Evolutionary conservation across 139 green algal species (phyloP).

Genomic region (Ulvella scutata): DNA sequence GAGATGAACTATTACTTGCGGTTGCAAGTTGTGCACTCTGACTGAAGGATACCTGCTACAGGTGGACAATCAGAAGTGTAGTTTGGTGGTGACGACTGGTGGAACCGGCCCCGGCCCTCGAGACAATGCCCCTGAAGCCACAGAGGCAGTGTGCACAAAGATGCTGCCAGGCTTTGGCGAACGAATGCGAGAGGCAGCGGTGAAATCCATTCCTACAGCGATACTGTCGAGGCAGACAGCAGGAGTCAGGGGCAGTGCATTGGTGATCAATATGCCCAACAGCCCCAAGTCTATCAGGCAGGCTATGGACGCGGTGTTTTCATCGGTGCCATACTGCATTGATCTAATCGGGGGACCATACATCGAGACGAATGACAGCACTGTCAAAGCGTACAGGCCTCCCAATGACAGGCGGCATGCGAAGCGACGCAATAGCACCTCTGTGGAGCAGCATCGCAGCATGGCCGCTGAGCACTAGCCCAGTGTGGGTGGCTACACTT

Average conservation of each 20-base stretch:
- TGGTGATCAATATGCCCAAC: background rate
- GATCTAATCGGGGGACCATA: constrained; percentile 12
- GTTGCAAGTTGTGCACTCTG: too few species aligned
- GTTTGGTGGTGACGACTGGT: background rate
- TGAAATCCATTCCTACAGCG: background rate
- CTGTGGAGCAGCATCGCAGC: too few species aligned
- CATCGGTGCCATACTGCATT: constrained; percentile 14
- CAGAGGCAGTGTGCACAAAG: background rate
- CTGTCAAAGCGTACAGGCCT: constrained; percentile 8
- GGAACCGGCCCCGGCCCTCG: background rate
- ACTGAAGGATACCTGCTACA: too few species aligned
- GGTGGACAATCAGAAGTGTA: background rate
- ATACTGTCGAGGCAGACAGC: background rate
- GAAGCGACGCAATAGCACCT: too few species aligned
- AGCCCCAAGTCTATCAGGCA: constrained; percentile 6
- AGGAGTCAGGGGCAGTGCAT: background rate
- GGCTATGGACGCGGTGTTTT: constrained; percentile 11
- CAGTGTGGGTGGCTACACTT: too few species aligned
- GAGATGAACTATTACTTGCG: too few species aligned
- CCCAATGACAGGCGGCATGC: too few species aligned
- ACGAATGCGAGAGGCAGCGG: background rate
- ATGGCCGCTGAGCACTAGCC: too few species aligned
- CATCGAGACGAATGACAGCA: background rate
- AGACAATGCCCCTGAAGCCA: background rate
- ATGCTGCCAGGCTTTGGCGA: background rate